Conservation (phyloP, 2,329 filamentous ascomycete genomes). For the Zymoseptoria passerinii region DNA sequence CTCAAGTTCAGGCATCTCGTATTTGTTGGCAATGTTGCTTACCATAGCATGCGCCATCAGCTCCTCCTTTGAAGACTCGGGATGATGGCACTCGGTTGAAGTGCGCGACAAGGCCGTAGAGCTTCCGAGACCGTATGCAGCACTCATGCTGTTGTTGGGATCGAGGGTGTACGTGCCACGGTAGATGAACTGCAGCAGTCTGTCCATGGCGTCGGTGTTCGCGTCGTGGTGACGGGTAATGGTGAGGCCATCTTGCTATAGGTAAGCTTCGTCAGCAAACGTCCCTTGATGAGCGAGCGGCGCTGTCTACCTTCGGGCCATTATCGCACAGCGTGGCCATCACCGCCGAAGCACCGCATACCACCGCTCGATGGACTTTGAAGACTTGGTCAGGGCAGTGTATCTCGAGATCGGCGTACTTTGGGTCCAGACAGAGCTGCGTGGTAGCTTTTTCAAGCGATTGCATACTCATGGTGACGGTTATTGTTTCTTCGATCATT, state of each 20-base stretch:
- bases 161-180: constrained; percentile 6
- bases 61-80: background rate
- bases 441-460: too few relatives aligned
- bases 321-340: too few relatives aligned
- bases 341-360: constrained; percentile 9
- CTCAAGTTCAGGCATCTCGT: constrained; percentile 7
- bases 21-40: constrained; percentile 7
- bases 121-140: background rate
- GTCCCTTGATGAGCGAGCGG: too few relatives aligned
- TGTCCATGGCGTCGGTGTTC: constrained; percentile 8
- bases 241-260: background rate
- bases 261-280: background rate
- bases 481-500: too few relatives aligned
- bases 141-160: background rate
- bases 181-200: constrained; percentile 15
- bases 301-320: too few relatives aligned
- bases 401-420: constrained; percentile 15
- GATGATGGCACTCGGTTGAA: background rate
- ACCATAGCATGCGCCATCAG: constrained; percentile 7
- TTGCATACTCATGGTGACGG: too few relatives aligned
- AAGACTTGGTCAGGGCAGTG: constrained; percentile 7
- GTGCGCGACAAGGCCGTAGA: background rate
- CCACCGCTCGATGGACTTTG: constrained; percentile 8
- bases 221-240: constrained; percentile 8
- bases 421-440: background rate